phyloP scores from a whole-genome alignment of 1,284 basidiomycete species.

The Sporisorium graminicola region DNA sequence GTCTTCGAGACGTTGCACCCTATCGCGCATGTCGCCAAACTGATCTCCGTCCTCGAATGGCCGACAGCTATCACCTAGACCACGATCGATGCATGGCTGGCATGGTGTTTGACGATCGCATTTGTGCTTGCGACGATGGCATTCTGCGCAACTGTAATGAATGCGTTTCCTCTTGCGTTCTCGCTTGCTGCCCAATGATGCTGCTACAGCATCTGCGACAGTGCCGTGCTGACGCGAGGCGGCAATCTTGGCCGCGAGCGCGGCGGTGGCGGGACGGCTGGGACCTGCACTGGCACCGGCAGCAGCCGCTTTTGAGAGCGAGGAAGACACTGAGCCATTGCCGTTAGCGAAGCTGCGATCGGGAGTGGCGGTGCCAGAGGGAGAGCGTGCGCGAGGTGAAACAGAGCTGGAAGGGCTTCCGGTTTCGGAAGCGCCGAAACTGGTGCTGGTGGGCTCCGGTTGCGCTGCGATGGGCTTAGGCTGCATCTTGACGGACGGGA shows the following conservation, averaged over 20 bases:
- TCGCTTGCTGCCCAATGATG: constrained; percentile 54
- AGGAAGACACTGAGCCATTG: constrained; percentile 9
- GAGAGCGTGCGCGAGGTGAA: constrained; percentile 39
- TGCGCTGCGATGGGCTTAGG: constrained; percentile 40
- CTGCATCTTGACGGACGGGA: constrained; percentile 24
- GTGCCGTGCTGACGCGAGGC: constrained; percentile 39
- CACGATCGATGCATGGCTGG: constrained; percentile 64
- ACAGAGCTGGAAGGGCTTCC: constrained; percentile 36
- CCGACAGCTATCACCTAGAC: constrained; percentile 60
- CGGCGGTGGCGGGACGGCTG: constrained; percentile 33
- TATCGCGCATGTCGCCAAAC: constrained; percentile 62
- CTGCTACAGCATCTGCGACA: constrained; percentile 62
- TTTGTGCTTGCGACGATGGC: constrained; percentile 65
- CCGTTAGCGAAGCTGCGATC: constrained; percentile 29
- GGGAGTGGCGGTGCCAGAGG: constrained; percentile 40
- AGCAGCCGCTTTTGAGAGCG: constrained; percentile 36
- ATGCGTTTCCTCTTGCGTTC: constrained; percentile 63
- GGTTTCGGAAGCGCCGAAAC: constrained; percentile 22
- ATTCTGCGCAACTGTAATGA: constrained; percentile 67
- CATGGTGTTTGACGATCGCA: constrained; percentile 66
- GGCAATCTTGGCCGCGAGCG: constrained; percentile 34
- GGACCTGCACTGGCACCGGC: constrained; percentile 35
- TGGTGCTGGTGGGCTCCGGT: constrained; percentile 17
- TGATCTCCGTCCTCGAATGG: constrained; percentile 66
- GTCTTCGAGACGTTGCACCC: constrained; percentile 64